Conservation (phyloP, 192 early-diverging fungal species). For the Linnemannia hyalina region DNA sequence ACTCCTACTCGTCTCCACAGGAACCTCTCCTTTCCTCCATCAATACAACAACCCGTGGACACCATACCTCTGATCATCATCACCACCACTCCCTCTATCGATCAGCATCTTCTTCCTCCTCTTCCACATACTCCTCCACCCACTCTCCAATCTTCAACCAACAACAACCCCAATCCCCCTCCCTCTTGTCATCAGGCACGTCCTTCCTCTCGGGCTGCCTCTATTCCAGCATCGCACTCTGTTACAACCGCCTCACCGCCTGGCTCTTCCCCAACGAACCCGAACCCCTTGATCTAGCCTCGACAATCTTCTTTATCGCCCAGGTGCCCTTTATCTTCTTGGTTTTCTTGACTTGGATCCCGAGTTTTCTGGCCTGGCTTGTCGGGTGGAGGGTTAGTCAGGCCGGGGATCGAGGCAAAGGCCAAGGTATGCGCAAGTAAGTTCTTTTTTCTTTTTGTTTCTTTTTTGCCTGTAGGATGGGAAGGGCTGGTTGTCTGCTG, state of each 20-base stretch:
- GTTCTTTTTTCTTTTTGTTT: too few species aligned
- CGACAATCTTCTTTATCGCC: slow-evolving; percentile 31
- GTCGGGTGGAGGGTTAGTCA: slow-evolving; percentile 29
- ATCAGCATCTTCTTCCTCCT: background rate
- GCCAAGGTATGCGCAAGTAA: slow-evolving; percentile 39
- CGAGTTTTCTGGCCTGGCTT: slow-evolving; percentile 15
- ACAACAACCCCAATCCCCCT: background rate
- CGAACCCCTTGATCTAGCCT: slow-evolving; percentile 32
- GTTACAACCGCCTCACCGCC: slow-evolving; percentile 18
- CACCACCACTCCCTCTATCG: background rate
- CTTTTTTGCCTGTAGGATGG: too few species aligned
- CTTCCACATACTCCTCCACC: background rate
- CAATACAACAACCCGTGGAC: slow-evolving; percentile 3
- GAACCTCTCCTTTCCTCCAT: background rate
- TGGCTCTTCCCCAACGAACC: slow-evolving; percentile 44
- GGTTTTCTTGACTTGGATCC: slow-evolving; percentile 25
- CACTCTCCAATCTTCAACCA: background rate
- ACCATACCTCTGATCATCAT: background rate
- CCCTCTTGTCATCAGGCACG: background rate
- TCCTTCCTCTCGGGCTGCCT: background rate
- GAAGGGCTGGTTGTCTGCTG: background rate
- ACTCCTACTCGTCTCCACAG: background rate
- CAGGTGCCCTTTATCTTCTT: slow-evolving; percentile 11
- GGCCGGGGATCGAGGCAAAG: slow-evolving; percentile 21
- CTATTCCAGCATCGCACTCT: slow-evolving; percentile 2